Base-by-base conservation (phyloP, 176 grass and related monocot genomes). In the Musa troglodytarum region DNA sequence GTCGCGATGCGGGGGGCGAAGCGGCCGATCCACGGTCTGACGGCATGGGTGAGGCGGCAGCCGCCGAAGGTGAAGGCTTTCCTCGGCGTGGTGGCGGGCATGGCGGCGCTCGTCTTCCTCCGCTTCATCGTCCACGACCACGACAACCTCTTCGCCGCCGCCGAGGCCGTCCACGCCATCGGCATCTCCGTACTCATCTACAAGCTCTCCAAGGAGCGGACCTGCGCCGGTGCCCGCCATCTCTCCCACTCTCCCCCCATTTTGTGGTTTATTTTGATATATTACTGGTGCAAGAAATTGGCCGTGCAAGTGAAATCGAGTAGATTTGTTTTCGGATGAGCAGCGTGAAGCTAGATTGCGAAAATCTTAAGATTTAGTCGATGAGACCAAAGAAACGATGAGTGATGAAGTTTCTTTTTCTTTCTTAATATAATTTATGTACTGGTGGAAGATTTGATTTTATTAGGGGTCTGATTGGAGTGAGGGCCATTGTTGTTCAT, bases 121-220 rank as follows among this genome's bases (percentile, higher is more conserved):
- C 34, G 56, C 16, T 43, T 76, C 28, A 50, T 76, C 57, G 74
- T 76, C 58, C 54, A 22, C 57, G 74, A 76, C 34, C 74, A 76
- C 10, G 56, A 76, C 74, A 57, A 63, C 58, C 34, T 76, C 34
- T 61, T 63, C 19, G 74, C 51, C 34, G 74, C 74, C 43, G 29
- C 58, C 58, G 74, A 76, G 56, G 74, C 74, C 74, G 74, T 76
- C 58, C 74, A 76, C 58, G 74, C 74, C 58, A n/a, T 61, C 34
- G 74, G 74, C 5, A 63, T 76, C 74, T 22, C n/a, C 34, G 74
- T 76, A 0, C 56, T 76, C 29, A 61, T 76, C 58, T 76, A 76
- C 14, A 76, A 76, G 9, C 74, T 76, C 74, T 50, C 11, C 29
- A 76, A 61, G 29, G 55, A 76, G 74, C 11, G 56, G 29, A 76